These are phyloP conservation scores for Betula pendula DNA, from an alignment of 306 rosid species.

Conservation along the genomic window DNA sequence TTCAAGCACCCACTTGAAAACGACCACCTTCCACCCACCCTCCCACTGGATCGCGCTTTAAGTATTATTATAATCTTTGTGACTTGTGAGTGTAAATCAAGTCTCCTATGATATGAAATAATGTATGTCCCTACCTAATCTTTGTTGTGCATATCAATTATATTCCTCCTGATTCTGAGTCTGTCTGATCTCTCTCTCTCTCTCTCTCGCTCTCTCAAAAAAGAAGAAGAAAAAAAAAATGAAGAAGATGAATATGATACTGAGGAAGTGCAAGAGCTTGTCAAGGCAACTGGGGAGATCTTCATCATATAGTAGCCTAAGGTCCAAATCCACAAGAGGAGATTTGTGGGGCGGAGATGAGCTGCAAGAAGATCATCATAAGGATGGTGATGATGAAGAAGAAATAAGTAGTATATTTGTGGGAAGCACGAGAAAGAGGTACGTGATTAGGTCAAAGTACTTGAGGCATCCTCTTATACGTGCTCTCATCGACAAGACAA, in stretches of 20 bases:
- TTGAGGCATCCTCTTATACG: slow-evolving; percentile 68
- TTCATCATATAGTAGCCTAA: slow-evolving; percentile 65
- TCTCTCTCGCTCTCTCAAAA: no score
- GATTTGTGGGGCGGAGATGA: slow-evolving; percentile 44
- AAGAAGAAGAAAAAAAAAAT: slow-evolving; percentile 19
- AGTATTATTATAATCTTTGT: no score
- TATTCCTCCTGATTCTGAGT: no score
- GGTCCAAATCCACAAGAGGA: slow-evolving; percentile 71
- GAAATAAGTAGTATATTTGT: slow-evolving; percentile 56
- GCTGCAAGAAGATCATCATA: background rate
- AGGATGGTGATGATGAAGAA: slow-evolving; percentile 23
- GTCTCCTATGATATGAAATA: no score
- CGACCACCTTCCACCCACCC: no score
- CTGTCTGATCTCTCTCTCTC: no score
- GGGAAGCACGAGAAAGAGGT: slow-evolving; percentile 77
- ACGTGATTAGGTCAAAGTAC: slow-evolving; percentile 59
- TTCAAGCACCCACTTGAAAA: no score
- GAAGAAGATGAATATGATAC: slow-evolving; percentile 69
- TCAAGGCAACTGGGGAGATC: slow-evolving; percentile 79
- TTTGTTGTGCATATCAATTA: no score
- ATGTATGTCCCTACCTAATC: no score
- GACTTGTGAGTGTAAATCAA: no score
- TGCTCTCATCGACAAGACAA: slow-evolving; percentile 69
- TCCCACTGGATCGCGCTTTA: no score
- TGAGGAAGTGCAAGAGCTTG: slow-evolving; percentile 88